phyloP scores from a whole-genome alignment of 129 eudicot genomes.

The Gnaphalium uliginosum region DNA sequence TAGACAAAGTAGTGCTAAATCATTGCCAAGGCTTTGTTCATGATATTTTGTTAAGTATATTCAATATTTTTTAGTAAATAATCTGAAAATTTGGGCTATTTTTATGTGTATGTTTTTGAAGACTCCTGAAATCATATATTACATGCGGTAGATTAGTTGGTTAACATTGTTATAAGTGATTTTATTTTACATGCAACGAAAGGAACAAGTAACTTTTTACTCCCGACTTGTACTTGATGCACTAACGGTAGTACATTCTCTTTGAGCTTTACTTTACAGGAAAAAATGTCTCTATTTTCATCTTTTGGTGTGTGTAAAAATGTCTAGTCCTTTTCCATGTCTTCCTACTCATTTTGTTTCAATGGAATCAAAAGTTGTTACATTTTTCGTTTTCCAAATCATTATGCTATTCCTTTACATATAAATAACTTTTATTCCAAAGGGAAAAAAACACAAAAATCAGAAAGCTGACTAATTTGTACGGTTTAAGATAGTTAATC shows the following conservation, averaged over 20 bases:
- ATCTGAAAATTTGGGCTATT: conserved; percentile 6
- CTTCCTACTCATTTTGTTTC: conserved; percentile 35
- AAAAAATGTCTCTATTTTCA: conserved; percentile 11
- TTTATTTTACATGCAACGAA: background rate
- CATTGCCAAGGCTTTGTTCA: conserved; percentile 82
- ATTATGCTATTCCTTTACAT: background rate
- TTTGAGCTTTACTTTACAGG: conserved; percentile 18
- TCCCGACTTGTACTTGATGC: conserved; percentile 3
- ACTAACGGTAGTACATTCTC: conserved; percentile 24
- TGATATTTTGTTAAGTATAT: conserved; percentile 26
- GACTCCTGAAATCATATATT: background rate
- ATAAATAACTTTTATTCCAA: too few relatives aligned
- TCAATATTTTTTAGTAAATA: conserved; percentile 30
- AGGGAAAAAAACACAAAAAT: too few relatives aligned
- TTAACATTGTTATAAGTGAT: too few relatives aligned
- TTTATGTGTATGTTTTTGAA: background rate
- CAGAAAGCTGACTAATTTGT: too few relatives aligned
- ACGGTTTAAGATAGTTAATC: too few relatives aligned
- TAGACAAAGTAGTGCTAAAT: conserved; percentile 53
- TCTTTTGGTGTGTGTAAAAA: conserved; percentile 23
- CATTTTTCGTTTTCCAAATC: background rate
- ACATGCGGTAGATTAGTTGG: too few relatives aligned
- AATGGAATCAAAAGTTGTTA: conserved; percentile 16
- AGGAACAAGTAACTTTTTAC: background rate
- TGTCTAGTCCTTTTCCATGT: conserved; percentile 37